A percentile compares a stretch with the other conserved stretches of the same genome.
phyloP scores from a whole-genome alignment of 176 grass and related monocot species.

The Carex parvula region DNA sequence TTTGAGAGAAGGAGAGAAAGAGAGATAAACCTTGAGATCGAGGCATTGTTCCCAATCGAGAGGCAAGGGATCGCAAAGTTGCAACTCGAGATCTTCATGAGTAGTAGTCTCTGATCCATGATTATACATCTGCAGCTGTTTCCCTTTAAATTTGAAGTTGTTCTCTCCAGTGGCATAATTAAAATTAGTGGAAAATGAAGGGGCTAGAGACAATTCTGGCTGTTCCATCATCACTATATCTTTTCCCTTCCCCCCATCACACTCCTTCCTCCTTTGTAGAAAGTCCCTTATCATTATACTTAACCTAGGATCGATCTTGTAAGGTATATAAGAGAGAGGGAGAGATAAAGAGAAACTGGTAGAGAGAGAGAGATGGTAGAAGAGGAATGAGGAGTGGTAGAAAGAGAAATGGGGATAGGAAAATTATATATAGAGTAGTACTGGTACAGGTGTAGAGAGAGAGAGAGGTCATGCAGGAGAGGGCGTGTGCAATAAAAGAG shows the following conservation, averaged over 20 bases:
- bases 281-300: conserved; percentile 32
- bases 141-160: conserved; percentile 1
- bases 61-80: conserved; percentile 39
- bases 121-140: conserved; percentile 20
- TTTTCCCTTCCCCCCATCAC: not conserved
- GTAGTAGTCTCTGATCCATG: not conserved
- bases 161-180: not conserved
- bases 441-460: conserved; percentile 4
- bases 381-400: not conserved
- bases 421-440: conserved; percentile 27
- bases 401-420: conserved; percentile 12
- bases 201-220: conserved; percentile 33
- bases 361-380: not conserved
- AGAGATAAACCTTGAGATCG: conserved; percentile 33
- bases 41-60: conserved; percentile 43
- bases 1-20: conserved; percentile 17
- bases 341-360: not conserved
- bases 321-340: not conserved
- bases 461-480: conserved; percentile 34
- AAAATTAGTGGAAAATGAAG: conserved; percentile 24
- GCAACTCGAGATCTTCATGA: conserved; percentile 27
- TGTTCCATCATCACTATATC: conserved; percentile 26
- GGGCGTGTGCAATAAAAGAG: conserved; percentile 39
- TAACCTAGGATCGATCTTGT: conserved; percentile 3
- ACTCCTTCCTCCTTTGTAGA: conserved; percentile 28